Evolutionary conservation across 2,329 filamentous ascomycete genomes (phyloP).

Genomic region (Berkeleyomyces rouxiae): DNA sequence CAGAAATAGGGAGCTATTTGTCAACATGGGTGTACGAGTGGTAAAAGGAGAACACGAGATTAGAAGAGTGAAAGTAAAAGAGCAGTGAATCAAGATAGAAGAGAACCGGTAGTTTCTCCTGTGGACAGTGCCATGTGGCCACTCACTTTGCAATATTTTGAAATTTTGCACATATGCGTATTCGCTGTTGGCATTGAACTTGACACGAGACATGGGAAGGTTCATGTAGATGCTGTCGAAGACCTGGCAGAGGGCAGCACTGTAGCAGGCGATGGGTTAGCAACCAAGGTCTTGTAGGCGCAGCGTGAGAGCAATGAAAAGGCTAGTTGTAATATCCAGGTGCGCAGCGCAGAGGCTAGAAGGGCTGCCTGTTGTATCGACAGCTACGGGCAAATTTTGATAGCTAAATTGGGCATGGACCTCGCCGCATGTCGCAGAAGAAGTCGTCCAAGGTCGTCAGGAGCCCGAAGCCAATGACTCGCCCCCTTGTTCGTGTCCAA

Average conservation of each 20-base stretch:
- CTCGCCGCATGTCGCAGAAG: too few relatives aligned
- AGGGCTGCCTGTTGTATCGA: too few relatives aligned
- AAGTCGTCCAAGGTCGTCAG: not conserved
- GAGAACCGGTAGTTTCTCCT: not conserved
- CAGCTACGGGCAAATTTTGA: too few relatives aligned
- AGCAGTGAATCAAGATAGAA: not conserved
- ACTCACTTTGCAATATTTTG: conserved; percentile 87
- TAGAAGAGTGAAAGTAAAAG: not conserved
- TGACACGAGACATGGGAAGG: conserved; percentile 86
- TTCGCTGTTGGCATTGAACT: conserved; percentile 95
- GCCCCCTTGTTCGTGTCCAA: not conserved
- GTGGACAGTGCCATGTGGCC: not conserved
- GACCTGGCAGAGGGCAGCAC: conserved; percentile 88
- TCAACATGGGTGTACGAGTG: conserved; percentile 13
- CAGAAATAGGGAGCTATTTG: not conserved
- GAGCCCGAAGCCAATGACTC: not conserved
- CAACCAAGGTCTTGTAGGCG: not conserved
- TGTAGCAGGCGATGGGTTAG: conserved; percentile 25
- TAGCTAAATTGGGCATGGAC: too few relatives aligned
- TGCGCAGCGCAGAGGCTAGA: not conserved
- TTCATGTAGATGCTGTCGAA: conserved; percentile 98
- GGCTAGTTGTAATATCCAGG: not conserved
- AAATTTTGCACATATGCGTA: conserved; percentile 98
- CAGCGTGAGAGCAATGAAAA: not conserved
- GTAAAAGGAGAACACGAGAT: conserved; percentile 1